Percentiles rank a stretch among this genome's conserved stretches.
phyloP scores from a whole-genome alignment of 805 yeast species.

The Candida gorgasii region DNA sequence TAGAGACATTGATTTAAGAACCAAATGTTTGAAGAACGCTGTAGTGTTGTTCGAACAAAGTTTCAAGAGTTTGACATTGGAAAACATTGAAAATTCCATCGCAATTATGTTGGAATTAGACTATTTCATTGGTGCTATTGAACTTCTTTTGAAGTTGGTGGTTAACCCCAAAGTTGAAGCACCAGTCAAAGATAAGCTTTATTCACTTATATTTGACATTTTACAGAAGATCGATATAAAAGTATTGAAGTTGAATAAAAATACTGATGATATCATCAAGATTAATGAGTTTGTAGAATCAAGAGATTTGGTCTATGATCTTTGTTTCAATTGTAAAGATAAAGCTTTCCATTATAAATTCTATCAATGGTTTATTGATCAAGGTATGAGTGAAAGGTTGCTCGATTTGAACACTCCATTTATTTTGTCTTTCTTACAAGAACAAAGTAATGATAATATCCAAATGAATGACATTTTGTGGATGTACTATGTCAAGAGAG shows the following conservation, averaged over 20 bases:
- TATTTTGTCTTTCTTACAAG: slow-evolving; percentile 74
- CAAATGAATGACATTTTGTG: slow-evolving; percentile 82
- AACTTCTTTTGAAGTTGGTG: slow-evolving; percentile 77
- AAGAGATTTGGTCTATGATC: slow-evolving; percentile 70
- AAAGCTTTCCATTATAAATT: slow-evolving; percentile 87
- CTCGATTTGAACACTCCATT: slow-evolving; percentile 81
- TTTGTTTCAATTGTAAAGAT: slow-evolving; percentile 74
- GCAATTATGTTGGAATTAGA: slow-evolving; percentile 75
- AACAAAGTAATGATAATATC: slow-evolving; percentile 60
- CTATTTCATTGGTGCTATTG: slow-evolving; percentile 82
- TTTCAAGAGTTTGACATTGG: slow-evolving; percentile 73
- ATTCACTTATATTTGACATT: slow-evolving; percentile 72
- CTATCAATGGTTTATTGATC: slow-evolving; percentile 87
- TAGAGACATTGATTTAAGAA: slow-evolving; percentile 68
- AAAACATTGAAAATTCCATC: slow-evolving; percentile 78
- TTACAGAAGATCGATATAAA: slow-evolving; percentile 69
- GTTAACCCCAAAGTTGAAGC: slow-evolving; percentile 48
- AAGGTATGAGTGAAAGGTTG: slow-evolving; percentile 74
- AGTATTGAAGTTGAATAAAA: slow-evolving; percentile 47
- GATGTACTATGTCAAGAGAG: slow-evolving; percentile 84
- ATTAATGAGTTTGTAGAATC: slow-evolving; percentile 55
- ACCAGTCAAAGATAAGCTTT: slow-evolving; percentile 45
- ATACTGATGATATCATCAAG: slow-evolving; percentile 34
- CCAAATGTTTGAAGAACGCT: slow-evolving; percentile 69
- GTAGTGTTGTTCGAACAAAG: slow-evolving; percentile 77